Conservation (phyloP, 2,329 filamentous ascomycete genomes). For the Pseudogymnoascus sp. region DNA sequence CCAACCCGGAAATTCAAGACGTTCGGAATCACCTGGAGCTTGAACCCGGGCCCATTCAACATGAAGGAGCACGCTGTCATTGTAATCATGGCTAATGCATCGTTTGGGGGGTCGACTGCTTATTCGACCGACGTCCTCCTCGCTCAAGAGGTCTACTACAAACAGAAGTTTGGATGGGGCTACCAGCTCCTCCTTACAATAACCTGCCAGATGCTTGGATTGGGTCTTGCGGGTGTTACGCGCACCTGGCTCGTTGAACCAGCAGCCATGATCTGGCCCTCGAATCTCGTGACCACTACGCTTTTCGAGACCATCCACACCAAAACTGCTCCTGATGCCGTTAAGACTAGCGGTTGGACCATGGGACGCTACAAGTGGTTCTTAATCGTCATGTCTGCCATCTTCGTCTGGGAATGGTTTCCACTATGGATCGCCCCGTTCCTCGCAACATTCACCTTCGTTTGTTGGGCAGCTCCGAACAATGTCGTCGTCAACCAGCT, state of each 20-base stretch:
- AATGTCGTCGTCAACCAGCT: constrained; percentile 60
- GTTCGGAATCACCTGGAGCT: constrained; percentile 44
- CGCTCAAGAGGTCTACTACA: constrained; percentile 63
- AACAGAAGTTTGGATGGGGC: constrained; percentile 55
- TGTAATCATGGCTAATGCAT: constrained; percentile 46
- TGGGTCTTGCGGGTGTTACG: constrained; percentile 51
- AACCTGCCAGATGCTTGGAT: constrained; percentile 54
- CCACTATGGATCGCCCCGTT: constrained; percentile 55
- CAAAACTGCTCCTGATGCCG: constrained; percentile 33
- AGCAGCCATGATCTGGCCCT: constrained; percentile 57
- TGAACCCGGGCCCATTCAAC: constrained; percentile 64
- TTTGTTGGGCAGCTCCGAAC: constrained; percentile 61
- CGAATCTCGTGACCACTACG: constrained; percentile 41
- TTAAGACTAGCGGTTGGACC: constrained; percentile 38
- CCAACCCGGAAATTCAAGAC: constrained; percentile 28
- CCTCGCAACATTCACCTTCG: constrained; percentile 60
- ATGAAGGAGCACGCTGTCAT: constrained; percentile 63
- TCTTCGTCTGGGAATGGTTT: constrained; percentile 46
- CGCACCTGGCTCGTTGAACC: constrained; percentile 50
- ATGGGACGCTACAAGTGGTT: constrained; percentile 40
- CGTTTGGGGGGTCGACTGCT: constrained; percentile 22
- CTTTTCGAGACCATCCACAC: constrained; percentile 37
- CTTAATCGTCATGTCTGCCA: constrained; percentile 32
- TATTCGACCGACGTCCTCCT: constrained; percentile 69
- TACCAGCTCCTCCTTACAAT: constrained; percentile 53